Evolutionary conservation across 768 basidiomycete species (phyloP).

Genomic region (Tylopilus felleus): DNA sequence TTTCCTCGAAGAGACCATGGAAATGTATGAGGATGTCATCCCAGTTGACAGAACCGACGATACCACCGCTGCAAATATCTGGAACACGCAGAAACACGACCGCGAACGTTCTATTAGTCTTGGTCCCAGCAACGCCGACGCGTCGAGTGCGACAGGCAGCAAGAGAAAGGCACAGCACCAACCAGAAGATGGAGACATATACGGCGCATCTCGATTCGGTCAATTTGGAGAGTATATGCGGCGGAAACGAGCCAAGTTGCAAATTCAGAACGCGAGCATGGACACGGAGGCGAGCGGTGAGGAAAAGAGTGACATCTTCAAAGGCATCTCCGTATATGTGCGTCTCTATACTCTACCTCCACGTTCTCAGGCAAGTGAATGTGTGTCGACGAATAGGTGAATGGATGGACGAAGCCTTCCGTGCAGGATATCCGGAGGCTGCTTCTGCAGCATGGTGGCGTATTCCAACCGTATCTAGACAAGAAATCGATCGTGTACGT

Average conservation of each 20-base stretch:
- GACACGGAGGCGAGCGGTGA: conserved; percentile 20
- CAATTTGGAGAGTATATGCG: conserved; percentile 86
- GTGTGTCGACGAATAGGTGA: conserved; percentile 51
- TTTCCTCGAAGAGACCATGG: conserved; percentile 35
- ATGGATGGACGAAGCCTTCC: conserved; percentile 86
- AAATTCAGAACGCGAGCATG: conserved; percentile 64
- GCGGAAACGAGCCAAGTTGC: conserved; percentile 87
- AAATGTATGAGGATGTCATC: conserved; percentile 6
- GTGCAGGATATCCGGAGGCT: conserved; percentile 79
- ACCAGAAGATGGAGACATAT: conserved; percentile 45
- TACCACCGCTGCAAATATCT: conserved; percentile 20
- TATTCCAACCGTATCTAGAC: conserved; percentile 81
- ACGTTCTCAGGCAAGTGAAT: not conserved
- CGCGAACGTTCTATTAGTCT: conserved; percentile 29
- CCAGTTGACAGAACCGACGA: conserved; percentile 16
- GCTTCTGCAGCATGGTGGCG: conserved; percentile 79
- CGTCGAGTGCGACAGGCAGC: conserved; percentile 3
- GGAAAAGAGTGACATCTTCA: conserved; percentile 54
- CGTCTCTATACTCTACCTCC: conserved; percentile 25
- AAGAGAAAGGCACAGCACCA: conserved; percentile 18
- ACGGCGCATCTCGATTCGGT: conserved; percentile 79
- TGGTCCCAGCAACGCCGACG: not conserved
- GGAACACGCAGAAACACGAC: conserved; percentile 36
- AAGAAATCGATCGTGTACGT: conserved; percentile 70
- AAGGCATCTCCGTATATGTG: conserved; percentile 80